Conservation (phyloP, 805 yeast species). For the Metschnikowia shivogae region DNA sequence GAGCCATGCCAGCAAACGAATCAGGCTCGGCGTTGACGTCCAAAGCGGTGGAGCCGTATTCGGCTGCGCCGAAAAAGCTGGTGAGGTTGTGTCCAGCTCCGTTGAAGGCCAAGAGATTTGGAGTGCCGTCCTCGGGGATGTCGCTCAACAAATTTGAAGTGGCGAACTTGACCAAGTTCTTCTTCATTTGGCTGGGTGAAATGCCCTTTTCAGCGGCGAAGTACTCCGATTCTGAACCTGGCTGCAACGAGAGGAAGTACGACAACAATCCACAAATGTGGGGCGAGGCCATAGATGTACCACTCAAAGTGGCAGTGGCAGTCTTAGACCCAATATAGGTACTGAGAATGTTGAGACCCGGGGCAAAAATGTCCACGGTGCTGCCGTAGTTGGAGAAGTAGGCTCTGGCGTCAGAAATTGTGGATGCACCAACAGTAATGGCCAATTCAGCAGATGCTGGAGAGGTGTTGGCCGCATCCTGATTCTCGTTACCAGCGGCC, state of each 20-base stretch:
- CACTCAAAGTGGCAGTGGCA: constrained; percentile 81
- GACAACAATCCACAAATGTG: constrained; percentile 90
- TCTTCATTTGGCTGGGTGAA: constrained; percentile 72
- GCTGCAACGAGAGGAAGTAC: constrained; percentile 83
- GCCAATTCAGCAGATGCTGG: constrained; percentile 57
- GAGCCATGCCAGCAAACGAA: constrained; percentile 8
- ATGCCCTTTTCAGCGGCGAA: constrained; percentile 49
- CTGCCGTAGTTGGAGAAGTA: constrained; percentile 52
- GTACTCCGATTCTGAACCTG: constrained; percentile 64
- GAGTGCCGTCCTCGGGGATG: constrained; percentile 65
- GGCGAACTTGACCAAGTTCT: constrained; percentile 66
- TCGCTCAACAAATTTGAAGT: constrained; percentile 57
- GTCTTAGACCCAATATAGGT: constrained; percentile 70
- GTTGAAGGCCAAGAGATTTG: constrained; percentile 71
- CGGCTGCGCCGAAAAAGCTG: constrained; percentile 51
- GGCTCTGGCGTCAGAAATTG: constrained; percentile 43
- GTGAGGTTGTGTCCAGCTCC: constrained; percentile 75
- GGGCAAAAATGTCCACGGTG: constrained; percentile 52
- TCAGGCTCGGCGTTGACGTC: constrained; percentile 16
- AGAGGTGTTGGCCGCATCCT: constrained; percentile 56
- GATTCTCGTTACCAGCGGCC: constrained; percentile 61
- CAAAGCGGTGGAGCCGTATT: constrained; percentile 12
- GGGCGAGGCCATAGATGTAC: constrained; percentile 98
- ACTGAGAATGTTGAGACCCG: constrained; percentile 53
- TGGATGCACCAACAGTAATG: constrained; percentile 51